These are phyloP conservation scores for Pisolithus albus DNA, from an alignment of 768 basidiomycete genomes.

Conservation along the genomic window DNA sequence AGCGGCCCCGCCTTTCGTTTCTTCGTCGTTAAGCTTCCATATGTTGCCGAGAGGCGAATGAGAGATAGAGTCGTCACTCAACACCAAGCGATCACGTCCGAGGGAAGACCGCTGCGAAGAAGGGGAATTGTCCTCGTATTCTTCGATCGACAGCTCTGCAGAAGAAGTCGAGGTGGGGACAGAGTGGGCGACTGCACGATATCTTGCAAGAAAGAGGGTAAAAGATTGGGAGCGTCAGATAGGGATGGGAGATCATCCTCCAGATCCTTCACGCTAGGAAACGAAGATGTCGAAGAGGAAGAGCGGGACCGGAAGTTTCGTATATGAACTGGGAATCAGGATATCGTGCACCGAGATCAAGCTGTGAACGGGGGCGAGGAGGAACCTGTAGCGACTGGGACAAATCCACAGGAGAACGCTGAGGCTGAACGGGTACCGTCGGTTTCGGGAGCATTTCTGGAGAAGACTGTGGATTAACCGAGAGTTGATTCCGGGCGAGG, in stretches of 20 bases:
- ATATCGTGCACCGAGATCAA: conserved; percentile 42
- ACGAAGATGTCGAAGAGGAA: conserved; percentile 33
- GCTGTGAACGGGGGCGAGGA: conserved; percentile 48
- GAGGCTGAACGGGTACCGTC: conserved; percentile 40
- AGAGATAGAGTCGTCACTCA: conserved; percentile 22
- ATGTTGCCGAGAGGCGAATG: conserved; percentile 44
- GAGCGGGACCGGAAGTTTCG: conserved; percentile 50
- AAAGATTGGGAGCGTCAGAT: conserved; percentile 41
- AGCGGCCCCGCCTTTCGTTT: conserved; percentile 48
- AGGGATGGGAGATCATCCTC: conserved; percentile 17
- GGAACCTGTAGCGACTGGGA: conserved; percentile 28
- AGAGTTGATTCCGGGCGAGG: conserved; percentile 49
- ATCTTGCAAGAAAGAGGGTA: conserved; percentile 76
- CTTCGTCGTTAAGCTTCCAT: conserved; percentile 69
- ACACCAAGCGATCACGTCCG: conserved; percentile 21
- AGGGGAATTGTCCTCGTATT: conserved; percentile 35
- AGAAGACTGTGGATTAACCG: conserved; percentile 15
- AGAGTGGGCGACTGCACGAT: conserved; percentile 63
- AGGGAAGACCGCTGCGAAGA: conserved; percentile 19
- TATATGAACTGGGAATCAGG: conserved; percentile 52
- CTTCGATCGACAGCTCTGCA: conserved; percentile 59
- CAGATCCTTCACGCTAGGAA: conserved; percentile 24
- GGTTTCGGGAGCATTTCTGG: conserved; percentile 35
- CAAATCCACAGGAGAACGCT: conserved; percentile 33
- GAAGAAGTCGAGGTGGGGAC: conserved; percentile 60